phyloP scores from a whole-genome alignment of 2,329 filamentous ascomycete genomes.

The Fonsecaea pugnacius region DNA sequence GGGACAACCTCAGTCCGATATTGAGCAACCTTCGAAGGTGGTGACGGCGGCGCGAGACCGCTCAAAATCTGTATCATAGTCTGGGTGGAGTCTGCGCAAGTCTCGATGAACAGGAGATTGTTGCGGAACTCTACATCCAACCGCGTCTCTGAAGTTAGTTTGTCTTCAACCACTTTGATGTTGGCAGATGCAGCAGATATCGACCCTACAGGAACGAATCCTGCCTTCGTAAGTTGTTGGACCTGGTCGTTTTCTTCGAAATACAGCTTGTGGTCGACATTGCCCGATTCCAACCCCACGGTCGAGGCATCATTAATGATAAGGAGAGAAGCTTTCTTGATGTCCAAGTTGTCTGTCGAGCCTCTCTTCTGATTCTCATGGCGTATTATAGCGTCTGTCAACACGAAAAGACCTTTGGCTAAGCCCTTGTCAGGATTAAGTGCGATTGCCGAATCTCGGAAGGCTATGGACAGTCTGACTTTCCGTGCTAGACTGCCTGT shows the following conservation, averaged over 20 bases:
- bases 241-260: slow-evolving; percentile 51
- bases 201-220: slow-evolving; percentile 84
- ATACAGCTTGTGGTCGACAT: slow-evolving; percentile 40
- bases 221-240: slow-evolving; percentile 60
- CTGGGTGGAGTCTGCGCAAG: slow-evolving; percentile 95
- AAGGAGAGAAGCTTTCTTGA: slow-evolving; percentile 81
- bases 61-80: slow-evolving; percentile 81
- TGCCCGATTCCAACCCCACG: slow-evolving; percentile 40
- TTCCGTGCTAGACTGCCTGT: slow-evolving; percentile 52
- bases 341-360: slow-evolving; percentile 66
- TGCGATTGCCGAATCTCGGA: slow-evolving; percentile 81
- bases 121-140: slow-evolving; percentile 82
- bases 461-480: slow-evolving; percentile 60
- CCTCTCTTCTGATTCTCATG: slow-evolving; percentile 68
- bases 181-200: slow-evolving; percentile 78
- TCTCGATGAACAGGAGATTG: slow-evolving; percentile 86
- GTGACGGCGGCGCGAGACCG: slow-evolving; percentile 79
- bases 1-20: slow-evolving; percentile 87
- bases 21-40: slow-evolving; percentile 79
- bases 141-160: slow-evolving; percentile 64
- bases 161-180: slow-evolving; percentile 63
- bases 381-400: slow-evolving; percentile 76
- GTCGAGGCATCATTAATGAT: slow-evolving; percentile 75
- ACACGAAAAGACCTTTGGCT: slow-evolving; percentile 76
- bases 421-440: slow-evolving; percentile 76